Evolutionary conservation across 345 rosid species (phyloP).

Genomic region (Eucalyptus brandiana): DNA sequence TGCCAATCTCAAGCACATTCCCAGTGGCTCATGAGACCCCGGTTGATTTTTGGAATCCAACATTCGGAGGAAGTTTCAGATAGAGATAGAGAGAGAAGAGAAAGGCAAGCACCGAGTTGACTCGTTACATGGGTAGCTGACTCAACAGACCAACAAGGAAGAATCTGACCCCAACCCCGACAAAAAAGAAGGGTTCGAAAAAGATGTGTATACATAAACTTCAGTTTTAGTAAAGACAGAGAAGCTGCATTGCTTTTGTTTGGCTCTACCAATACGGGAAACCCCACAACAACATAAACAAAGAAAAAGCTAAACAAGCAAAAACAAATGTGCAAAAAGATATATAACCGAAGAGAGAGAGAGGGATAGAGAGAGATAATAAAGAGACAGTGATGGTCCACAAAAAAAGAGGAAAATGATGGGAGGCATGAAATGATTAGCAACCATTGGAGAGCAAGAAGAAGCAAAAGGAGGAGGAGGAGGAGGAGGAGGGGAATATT

Average conservation of each 20-base stretch:
- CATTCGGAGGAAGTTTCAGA: conserved; percentile 59
- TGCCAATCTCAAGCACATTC: conserved; percentile 69
- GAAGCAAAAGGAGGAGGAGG: background rate
- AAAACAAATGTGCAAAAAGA: background rate
- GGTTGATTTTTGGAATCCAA: conserved; percentile 64
- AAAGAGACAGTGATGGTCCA: conserved; percentile 21
- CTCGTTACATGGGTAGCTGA: background rate
- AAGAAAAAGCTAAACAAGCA: background rate
- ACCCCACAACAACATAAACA: conserved; percentile 11
- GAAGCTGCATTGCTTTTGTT: conserved; percentile 2
- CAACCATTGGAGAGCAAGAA: background rate
- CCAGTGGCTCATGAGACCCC: conserved; percentile 58
- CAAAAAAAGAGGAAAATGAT: conserved; percentile 3
- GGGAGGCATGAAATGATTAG: background rate
- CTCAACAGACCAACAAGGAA: background rate
- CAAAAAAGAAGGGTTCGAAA: background rate
- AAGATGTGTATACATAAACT: background rate
- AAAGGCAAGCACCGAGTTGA: background rate
- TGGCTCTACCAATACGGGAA: conserved; percentile 23
- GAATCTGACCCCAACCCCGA: background rate
- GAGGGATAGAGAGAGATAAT: background rate
- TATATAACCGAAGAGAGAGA: background rate
- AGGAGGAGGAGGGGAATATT: background rate
- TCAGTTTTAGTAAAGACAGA: background rate
- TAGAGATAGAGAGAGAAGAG: background rate